phyloP scores from a whole-genome alignment of 805 yeast species.

The Kazachstania africana region DNA sequence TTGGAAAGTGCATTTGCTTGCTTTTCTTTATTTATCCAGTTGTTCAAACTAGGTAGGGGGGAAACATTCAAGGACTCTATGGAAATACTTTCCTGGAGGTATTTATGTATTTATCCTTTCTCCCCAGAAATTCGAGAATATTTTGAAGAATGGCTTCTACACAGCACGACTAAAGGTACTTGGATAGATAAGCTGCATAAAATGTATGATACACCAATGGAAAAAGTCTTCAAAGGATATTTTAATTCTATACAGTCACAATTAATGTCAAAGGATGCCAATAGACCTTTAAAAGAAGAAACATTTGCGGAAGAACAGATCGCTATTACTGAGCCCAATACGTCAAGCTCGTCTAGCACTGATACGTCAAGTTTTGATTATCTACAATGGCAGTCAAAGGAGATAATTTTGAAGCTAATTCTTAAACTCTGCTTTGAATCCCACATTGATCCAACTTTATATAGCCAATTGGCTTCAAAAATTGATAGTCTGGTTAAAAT shows the following conservation, averaged over 20 bases:
- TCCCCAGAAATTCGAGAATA: conserved; percentile 35
- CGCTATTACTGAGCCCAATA: conserved; percentile 26
- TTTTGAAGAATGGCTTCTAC: conserved; percentile 50
- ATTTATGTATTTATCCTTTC: conserved; percentile 34
- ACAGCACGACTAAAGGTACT: conserved; percentile 30
- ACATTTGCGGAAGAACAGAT: conserved; percentile 32
- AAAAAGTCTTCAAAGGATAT: conserved; percentile 31
- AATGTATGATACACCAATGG: conserved; percentile 35
- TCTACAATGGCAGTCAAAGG: conserved; percentile 33
- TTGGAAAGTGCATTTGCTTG: conserved; percentile 32
- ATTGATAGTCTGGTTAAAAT: conserved; percentile 63
- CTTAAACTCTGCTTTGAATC: conserved; percentile 8
- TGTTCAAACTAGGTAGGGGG: conserved; percentile 43
- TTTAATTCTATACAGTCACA: conserved; percentile 31
- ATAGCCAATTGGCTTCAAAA: conserved; percentile 14
- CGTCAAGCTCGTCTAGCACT: not conserved
- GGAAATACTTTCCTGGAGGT: conserved; percentile 51
- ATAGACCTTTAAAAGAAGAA: conserved; percentile 28
- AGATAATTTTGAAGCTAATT: conserved; percentile 28
- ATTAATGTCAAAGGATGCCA: conserved; percentile 23
- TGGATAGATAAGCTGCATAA: conserved; percentile 52
- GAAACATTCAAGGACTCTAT: conserved; percentile 33
- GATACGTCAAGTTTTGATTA: conserved; percentile 12
- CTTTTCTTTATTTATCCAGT: conserved; percentile 45
- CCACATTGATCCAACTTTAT: conserved; percentile 2